These are phyloP conservation scores for Fragilariopsis cylindrus DNA, from an alignment of 108 stramenopile species.

Conservation along the genomic window DNA sequence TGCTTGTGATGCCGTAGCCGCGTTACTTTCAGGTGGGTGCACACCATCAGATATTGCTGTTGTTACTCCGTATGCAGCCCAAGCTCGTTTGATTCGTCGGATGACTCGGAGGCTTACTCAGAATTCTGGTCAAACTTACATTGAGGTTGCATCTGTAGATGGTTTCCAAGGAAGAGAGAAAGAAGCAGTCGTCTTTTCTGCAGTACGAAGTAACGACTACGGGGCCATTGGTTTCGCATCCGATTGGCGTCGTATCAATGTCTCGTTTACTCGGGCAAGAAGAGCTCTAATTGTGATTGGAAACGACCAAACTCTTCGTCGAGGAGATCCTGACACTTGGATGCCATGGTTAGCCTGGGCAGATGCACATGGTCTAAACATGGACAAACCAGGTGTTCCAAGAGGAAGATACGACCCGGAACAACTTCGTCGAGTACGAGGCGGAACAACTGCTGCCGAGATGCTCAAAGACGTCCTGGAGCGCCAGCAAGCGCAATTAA, in stretches of 20 bases:
- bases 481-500: slow-evolving; percentile 87
- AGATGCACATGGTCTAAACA: slow-evolving; percentile 89
- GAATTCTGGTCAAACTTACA: slow-evolving; percentile 62
- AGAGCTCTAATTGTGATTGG: slow-evolving; percentile 92
- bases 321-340: slow-evolving; percentile 91
- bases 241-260: slow-evolving; percentile 98
- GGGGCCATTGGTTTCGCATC: slow-evolving; percentile 96
- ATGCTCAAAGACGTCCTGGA: slow-evolving; percentile 90
- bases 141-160: slow-evolving; percentile 98
- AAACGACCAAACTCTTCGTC: slow-evolving; percentile 85
- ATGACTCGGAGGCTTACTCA: slow-evolving; percentile 68
- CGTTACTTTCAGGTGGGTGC: slow-evolving; percentile 83
- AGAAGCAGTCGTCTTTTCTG: slow-evolving; percentile 96
- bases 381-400: slow-evolving; percentile 86
- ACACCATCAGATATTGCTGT: slow-evolving; percentile 92
- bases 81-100: slow-evolving; percentile 91
- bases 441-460: slow-evolving; percentile 91
- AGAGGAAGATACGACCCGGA: slow-evolving; percentile 90
- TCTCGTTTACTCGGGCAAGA: slow-evolving; percentile 97
- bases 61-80: slow-evolving; percentile 99
- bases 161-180: slow-evolving; percentile 99
- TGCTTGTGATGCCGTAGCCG: slow-evolving; percentile 83
- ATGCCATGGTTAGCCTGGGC: slow-evolving; percentile 89
- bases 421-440: slow-evolving; percentile 89
- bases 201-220: slow-evolving; percentile 93